phyloP scores from a whole-genome alignment of 2,329 filamentous ascomycete genomes.

The Trichoderma sp. region DNA sequence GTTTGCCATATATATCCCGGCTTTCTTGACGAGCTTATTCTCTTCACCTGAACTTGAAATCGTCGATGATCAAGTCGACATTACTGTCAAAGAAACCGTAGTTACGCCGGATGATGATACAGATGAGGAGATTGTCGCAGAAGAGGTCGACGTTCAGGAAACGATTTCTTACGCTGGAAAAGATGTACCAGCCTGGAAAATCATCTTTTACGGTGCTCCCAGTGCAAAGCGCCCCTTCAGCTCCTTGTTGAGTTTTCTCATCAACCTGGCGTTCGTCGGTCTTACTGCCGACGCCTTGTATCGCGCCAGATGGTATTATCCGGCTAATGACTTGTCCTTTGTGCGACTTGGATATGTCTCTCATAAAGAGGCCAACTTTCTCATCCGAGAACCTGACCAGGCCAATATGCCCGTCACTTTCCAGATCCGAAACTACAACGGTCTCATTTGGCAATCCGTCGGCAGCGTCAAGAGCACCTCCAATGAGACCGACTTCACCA shows the following conservation, averaged over 20 bases:
- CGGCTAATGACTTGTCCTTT: slow-evolving; percentile 76
- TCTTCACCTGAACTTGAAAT: slow-evolving; percentile 59
- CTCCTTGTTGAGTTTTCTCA: slow-evolving; percentile 66
- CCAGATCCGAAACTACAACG: slow-evolving; percentile 60
- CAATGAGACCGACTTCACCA: slow-evolving; percentile 81
- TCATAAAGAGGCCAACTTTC: slow-evolving; percentile 72
- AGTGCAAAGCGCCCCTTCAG: slow-evolving; percentile 67
- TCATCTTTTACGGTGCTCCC: slow-evolving; percentile 75
- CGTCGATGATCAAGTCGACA: slow-evolving; percentile 61
- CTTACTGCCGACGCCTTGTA: slow-evolving; percentile 79
- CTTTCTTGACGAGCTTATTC: slow-evolving; percentile 61
- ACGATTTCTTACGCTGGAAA: slow-evolving; percentile 61
- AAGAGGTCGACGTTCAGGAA: slow-evolving; percentile 64
- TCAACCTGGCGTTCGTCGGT: slow-evolving; percentile 70
- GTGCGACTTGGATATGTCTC: slow-evolving; percentile 87
- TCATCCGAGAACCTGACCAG: slow-evolving; percentile 82
- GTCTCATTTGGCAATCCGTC: slow-evolving; percentile 63
- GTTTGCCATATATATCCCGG: slow-evolving; percentile 65
- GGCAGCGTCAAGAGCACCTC: slow-evolving; percentile 67
- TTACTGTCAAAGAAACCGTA: slow-evolving; percentile 53
- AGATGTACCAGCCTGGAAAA: slow-evolving; percentile 58
- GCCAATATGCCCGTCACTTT: slow-evolving; percentile 73
- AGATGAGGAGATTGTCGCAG: slow-evolving; percentile 41
- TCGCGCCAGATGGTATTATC: slow-evolving; percentile 68
- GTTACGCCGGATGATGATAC: slow-evolving; percentile 32